Percentiles rank a stretch among this genome's conserved stretches.
These are phyloP conservation scores for Lasiodiplodia gonubiensis DNA, from an alignment of 2,329 filamentous ascomycete genomes.

Conservation along the genomic window DNA sequence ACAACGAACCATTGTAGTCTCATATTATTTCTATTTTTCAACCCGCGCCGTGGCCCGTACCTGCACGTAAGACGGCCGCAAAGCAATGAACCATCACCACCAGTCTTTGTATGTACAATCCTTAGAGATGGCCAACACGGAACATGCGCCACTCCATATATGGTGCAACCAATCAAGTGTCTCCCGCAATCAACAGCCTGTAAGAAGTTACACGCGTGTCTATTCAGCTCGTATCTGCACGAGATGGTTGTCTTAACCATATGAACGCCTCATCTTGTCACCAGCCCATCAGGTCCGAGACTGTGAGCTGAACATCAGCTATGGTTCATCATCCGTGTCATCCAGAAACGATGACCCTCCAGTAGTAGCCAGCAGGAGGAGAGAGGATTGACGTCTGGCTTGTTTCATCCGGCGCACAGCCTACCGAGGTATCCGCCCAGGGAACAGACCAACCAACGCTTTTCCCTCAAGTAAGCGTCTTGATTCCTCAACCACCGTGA, in stretches of 20 bases:
- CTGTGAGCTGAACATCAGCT: not conserved
- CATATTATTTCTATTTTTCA: not conserved
- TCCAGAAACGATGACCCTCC: not conserved
- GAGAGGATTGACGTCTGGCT: slow-evolving; percentile 12
- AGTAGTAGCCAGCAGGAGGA: not conserved
- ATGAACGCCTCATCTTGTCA: not conserved
- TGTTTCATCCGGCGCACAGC: slow-evolving; percentile 23
- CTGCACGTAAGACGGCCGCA: slow-evolving; percentile 6
- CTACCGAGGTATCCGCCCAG: slow-evolving; percentile 21
- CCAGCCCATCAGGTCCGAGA: not conserved
- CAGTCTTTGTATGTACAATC: no score
- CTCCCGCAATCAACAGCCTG: not conserved
- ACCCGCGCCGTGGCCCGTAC: not conserved
- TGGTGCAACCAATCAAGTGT: not conserved
- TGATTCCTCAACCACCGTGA: not conserved
- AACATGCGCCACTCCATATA: not conserved
- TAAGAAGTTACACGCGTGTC: not conserved
- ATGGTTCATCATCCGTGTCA: not conserved
- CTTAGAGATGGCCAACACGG: not conserved
- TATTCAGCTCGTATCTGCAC: slow-evolving; percentile 1
- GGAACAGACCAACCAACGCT: not conserved
- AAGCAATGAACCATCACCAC: not conserved
- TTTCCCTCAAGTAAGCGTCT: not conserved
- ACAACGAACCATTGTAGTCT: not conserved
- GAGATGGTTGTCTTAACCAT: not conserved